A percentile compares a stretch with the other conserved stretches of the same genome.
phyloP scores from a whole-genome alignment of 2,329 filamentous ascomycete species.

The Colletotrichum navitas region DNA sequence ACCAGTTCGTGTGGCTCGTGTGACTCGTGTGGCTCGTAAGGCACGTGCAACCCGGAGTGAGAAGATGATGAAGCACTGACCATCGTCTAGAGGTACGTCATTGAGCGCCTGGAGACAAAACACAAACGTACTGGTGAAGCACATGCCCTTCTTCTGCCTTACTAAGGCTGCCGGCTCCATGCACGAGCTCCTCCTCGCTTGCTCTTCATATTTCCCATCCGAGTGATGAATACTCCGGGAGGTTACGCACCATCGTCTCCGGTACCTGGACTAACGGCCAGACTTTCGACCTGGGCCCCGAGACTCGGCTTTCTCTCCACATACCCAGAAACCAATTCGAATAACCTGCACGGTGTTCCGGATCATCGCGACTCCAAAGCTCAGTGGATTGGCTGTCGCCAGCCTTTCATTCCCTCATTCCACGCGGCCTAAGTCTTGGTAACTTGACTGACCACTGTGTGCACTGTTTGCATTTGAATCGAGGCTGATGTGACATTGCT shows the following conservation, averaged over 20 bases:
- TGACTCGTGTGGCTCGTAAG: constrained; percentile 14
- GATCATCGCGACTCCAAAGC: not conserved
- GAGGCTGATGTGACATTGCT: constrained; percentile 2
- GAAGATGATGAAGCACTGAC: not conserved
- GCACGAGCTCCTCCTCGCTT: not conserved
- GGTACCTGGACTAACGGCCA: constrained; percentile 15
- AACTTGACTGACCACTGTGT: not conserved
- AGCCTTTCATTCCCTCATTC: not conserved
- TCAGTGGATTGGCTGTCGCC: not conserved
- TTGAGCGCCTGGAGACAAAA: not conserved
- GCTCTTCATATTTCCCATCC: not conserved
- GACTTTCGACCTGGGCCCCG: not conserved
- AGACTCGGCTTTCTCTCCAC: not conserved
- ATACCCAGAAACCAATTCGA: not conserved
- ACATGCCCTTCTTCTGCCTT: not conserved
- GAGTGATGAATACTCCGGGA: not conserved
- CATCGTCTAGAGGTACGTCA: constrained; percentile 6
- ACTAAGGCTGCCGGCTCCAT: not conserved
- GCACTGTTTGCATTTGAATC: not conserved
- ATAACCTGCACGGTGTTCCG: not conserved
- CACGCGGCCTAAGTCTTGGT: not conserved
- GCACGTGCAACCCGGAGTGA: not conserved
- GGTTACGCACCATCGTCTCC: constrained; percentile 4
- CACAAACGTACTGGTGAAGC: constrained; percentile 7
- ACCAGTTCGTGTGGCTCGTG: constrained; percentile 7